phyloP scores from a whole-genome alignment of 371 early-diverging fungal species.

The Batkoa obscura region DNA sequence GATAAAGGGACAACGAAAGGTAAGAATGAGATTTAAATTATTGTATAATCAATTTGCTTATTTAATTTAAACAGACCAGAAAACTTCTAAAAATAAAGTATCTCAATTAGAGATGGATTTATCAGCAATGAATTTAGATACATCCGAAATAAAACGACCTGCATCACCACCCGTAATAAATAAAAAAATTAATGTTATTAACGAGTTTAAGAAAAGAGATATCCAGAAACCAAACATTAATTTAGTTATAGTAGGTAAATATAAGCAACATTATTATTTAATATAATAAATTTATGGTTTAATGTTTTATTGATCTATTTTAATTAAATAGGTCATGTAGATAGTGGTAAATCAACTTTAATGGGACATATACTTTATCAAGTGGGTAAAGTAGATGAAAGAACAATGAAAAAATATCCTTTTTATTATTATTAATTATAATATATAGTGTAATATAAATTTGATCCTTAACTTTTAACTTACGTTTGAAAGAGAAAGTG shows the following conservation, averaged over 20 bases:
- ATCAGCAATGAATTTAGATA: background rate
- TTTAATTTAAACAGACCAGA: too few relatives aligned
- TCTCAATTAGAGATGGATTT: slow-evolving; percentile 1
- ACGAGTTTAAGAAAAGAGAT: slow-evolving; percentile 51
- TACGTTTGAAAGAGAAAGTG: slow-evolving; percentile 98
- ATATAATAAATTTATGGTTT: too few relatives aligned
- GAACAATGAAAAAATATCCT: slow-evolving; percentile 97
- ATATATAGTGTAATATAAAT: too few relatives aligned
- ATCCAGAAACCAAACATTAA: slow-evolving; percentile 51
- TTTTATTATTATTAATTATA: too few relatives aligned
- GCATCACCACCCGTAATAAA: slow-evolving; percentile 18
- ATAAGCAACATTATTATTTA: too few relatives aligned
- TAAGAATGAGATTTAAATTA: too few relatives aligned
- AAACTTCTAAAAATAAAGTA: background rate
- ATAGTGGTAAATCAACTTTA: slow-evolving; percentile 89
- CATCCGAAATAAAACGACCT: slow-evolving; percentile 4
- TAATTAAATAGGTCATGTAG: slow-evolving; percentile 87
- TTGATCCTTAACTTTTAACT: too few relatives aligned
- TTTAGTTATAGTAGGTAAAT: slow-evolving; percentile 37
- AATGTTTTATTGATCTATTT: background rate
- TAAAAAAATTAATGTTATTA: slow-evolving; percentile 44
- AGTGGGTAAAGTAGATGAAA: slow-evolving; percentile 97
- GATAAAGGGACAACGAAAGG: too few relatives aligned
- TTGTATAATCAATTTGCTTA: too few relatives aligned
- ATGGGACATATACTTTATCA: slow-evolving; percentile 98